Evolutionary conservation across 495 filamentous ascomycete genomes (phyloP), one percentile per base, ranked within the genome.

Genomic region (Penicillium coprophilum): DNA sequence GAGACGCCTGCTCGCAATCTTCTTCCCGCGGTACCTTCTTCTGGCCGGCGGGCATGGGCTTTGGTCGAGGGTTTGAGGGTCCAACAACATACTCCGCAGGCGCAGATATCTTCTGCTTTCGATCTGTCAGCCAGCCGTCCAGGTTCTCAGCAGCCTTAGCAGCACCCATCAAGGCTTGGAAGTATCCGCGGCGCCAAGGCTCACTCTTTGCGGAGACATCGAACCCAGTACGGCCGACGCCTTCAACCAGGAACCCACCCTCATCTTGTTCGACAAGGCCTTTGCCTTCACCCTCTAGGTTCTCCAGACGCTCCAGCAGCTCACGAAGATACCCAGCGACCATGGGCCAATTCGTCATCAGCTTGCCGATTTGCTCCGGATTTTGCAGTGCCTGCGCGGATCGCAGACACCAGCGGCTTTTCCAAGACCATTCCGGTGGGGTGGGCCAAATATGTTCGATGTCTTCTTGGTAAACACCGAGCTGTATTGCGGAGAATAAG

Each of bases 171-270:
- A 96, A 69, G 19, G 84, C 80, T 60, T 92, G 82, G 69, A 84
- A 91, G 64, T 96, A 96, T 0, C 91, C 89, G 48, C 88, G 77
- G 62, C 88, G 75, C 92, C 92, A 96, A 30, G 85, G 74, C 68
- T 92, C 87, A 38, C 83, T 82, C 70, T 92, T 96, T 2, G 69
- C 74, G 0, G 82, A 83, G 53, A 94, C 74, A 74, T 96, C 90
- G 39, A 80, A 81, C 0, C 85, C 86, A 7, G 79, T 80, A 53
- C 72, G 80, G 0, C 83, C 82, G 21, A 84, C 64, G 0, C 79
- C 83, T 15, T 77, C 75, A 4, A 84, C 77, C 20, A 80, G 49
- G 3, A 85, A 73, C 5, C 78, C 83, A 5, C 81, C 84, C 7
- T 84, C 84, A 2, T 74, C 78, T 58, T 80, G 77, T 46, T 82